Evolutionary conservation across 2,329 filamentous ascomycete species (phyloP).

Genomic region (Calonectria ilicicola): DNA sequence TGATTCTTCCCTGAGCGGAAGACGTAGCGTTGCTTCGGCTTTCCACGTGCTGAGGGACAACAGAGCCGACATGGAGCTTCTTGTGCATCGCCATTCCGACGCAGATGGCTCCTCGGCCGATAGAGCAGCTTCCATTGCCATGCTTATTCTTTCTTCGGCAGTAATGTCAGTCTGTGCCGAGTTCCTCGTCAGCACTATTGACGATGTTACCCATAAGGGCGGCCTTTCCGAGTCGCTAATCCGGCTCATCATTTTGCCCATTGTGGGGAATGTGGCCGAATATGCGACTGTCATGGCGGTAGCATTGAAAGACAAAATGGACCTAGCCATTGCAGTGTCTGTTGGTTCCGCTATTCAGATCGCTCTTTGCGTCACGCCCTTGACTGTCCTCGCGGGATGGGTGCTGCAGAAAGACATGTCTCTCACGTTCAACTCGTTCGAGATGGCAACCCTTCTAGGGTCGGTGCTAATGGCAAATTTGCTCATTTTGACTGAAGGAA

Average conservation of each 20-base stretch:
- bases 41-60: constrained; percentile 8
- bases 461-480: constrained; percentile 79
- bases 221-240: constrained; percentile 69
- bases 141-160: constrained; percentile 65
- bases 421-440: constrained; percentile 79
- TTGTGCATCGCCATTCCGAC: neutral
- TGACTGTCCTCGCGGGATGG: constrained; percentile 72
- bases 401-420: constrained; percentile 60
- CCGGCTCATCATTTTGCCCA: constrained; percentile 70
- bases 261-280: constrained; percentile 73
- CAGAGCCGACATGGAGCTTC: constrained; percentile 21
- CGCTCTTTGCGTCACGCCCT: constrained; percentile 69
- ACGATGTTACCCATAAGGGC: constrained; percentile 60
- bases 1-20: constrained; percentile 32
- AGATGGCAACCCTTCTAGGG: constrained; percentile 78
- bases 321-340: constrained; percentile 70
- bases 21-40: constrained; percentile 10
- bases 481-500: constrained; percentile 76
- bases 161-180: constrained; percentile 71
- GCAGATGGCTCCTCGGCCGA: constrained; percentile 25
- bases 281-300: constrained; percentile 71
- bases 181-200: constrained; percentile 70
- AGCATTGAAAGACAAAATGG: constrained; percentile 70
- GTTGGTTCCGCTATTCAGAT: constrained; percentile 73
- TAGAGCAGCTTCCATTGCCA: constrained; percentile 56